phyloP scores from a whole-genome alignment of 2,329 filamentous ascomycete genomes.

The Magnaporthiopsis incrustans region DNA sequence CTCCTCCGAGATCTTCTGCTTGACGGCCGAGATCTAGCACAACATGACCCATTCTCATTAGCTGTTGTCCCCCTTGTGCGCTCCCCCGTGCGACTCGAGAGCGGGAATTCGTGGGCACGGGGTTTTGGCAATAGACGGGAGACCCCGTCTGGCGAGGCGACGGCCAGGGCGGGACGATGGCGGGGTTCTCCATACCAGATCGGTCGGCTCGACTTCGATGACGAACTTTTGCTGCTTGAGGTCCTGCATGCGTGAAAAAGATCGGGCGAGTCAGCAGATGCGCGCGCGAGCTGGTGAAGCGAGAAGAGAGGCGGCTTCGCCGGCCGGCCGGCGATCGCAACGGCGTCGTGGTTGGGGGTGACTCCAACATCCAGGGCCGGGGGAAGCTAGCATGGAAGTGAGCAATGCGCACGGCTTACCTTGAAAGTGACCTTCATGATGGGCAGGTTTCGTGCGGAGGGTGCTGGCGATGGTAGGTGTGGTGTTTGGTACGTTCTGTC shows the following conservation, averaged over 20 bases:
- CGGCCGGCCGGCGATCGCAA: too few relatives aligned
- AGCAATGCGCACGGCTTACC: conserved; percentile 30
- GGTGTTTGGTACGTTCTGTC: neutral
- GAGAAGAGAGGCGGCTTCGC: too few relatives aligned
- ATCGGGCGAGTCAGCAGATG: conserved; percentile 11
- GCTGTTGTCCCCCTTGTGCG: too few relatives aligned
- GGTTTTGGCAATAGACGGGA: conserved; percentile 14
- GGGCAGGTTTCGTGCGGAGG: conserved; percentile 21
- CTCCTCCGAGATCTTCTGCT: conserved; percentile 84
- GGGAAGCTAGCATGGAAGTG: too few relatives aligned
- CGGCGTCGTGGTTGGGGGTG: too few relatives aligned
- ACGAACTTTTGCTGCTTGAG: conserved; percentile 98
- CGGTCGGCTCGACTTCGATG: conserved; percentile 87
- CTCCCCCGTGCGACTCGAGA: too few relatives aligned
- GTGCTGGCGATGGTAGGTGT: neutral
- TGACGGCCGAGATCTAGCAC: conserved; percentile 73
- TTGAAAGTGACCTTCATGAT: conserved; percentile 64
- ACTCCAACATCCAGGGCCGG: too few relatives aligned
- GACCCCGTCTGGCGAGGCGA: conserved; percentile 13
- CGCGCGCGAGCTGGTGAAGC: neutral
- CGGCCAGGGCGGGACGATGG: neutral
- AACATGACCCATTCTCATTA: conserved; percentile 8
- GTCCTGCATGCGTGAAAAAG: conserved; percentile 51
- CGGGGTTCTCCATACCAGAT: conserved; percentile 61
- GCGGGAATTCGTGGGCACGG: neutral